Percentiles rank a stretch among this genome's conserved stretches.
Conservation (phyloP, 129 eudicot species). For the Daucus carota region DH1_v3.0 NC_030382.2:25859001-25859500, state of each 20-base stretch:
- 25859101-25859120: neutral
- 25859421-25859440: conserved; percentile 7
- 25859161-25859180: conserved; percentile 1
- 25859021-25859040: no score
- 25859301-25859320: neutral
- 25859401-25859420: neutral
- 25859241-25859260: neutral
- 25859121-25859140: neutral
- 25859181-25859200: neutral
- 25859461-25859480: neutral
- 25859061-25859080: no score
- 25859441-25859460: neutral
- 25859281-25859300: conserved; percentile 10
- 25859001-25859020: no score
- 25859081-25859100: no score
- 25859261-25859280: neutral
- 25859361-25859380: neutral
- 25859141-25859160: conserved; percentile 11
- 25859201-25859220: no score
- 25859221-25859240: conserved; percentile 20
- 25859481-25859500: neutral
- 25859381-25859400: neutral
- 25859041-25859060: no score
- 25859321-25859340: neutral
- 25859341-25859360: neutral